A percentile compares a stretch with the other conserved stretches of the same genome.
Evolutionary conservation across 2,329 filamentous ascomycete genomes (phyloP).

Genomic region (Pyrenophora seminiperda): DNA sequence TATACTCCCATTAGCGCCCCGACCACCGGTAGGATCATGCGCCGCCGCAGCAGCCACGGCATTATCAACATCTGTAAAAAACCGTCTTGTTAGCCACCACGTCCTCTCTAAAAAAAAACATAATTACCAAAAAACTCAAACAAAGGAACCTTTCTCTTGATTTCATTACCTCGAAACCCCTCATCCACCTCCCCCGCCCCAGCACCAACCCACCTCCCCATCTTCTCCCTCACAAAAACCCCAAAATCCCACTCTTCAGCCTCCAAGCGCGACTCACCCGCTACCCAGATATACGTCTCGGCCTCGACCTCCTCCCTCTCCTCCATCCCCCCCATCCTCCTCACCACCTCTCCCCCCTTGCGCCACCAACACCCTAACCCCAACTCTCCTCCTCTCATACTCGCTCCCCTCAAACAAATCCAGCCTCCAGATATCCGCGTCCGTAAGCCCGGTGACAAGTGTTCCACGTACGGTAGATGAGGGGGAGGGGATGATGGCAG

Average conservation of each 20-base stretch:
- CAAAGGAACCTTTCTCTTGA: no score
- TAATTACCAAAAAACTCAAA: constrained; percentile 31
- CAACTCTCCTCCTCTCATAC: constrained; percentile 64
- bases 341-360: constrained; percentile 8
- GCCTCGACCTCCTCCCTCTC: constrained; percentile 50
- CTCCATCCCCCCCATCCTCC: constrained; percentile 41
- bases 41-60: constrained; percentile 43
- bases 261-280: constrained; percentile 65
- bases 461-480: constrained; percentile 69
- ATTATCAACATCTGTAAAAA: constrained; percentile 51
- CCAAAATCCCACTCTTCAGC: constrained; percentile 85
- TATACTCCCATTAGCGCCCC: constrained; percentile 51
- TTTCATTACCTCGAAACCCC: constrained; percentile 51
- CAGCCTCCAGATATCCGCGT: constrained; percentile 73
- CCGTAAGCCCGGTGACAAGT: constrained; percentile 75
- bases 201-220: constrained; percentile 62
- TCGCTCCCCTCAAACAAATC: constrained; percentile 82
- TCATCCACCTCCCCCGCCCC: constrained; percentile 52
- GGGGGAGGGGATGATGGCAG: constrained; percentile 65
- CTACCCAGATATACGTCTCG: constrained; percentile 60
- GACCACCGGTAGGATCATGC: constrained; percentile 53
- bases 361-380: constrained; percentile 49
- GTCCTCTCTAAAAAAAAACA: background rate
- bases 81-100: background rate
- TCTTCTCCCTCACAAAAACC: constrained; percentile 78